Percentiles rank a stretch among this genome's conserved stretches.
These are phyloP conservation scores for Eucalyptus sp. DNA, from an alignment of 345 rosid genomes.

Conservation along the genomic window DNA sequence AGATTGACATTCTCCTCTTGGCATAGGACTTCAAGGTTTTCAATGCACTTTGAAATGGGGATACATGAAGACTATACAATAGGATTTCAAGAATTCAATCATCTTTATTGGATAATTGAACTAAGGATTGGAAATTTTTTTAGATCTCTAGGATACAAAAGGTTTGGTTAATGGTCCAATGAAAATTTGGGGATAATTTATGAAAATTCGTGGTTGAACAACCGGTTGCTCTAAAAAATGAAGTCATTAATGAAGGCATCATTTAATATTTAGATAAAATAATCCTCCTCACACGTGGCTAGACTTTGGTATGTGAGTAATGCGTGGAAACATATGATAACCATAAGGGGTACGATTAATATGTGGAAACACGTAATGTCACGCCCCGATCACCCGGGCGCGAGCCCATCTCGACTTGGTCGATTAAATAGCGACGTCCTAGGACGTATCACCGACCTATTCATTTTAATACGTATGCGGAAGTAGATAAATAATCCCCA, in stretches of 20 bases:
- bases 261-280: no score
- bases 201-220: no score
- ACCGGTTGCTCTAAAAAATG: no score
- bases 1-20: not conserved
- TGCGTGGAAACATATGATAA: not conserved
- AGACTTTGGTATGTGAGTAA: no score
- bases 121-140: not conserved
- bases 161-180: not conserved
- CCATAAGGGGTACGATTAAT: not conserved
- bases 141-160: not conserved
- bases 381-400: no score
- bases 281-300: not conserved
- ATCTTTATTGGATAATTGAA: not conserved
- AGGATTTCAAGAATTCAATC: not conserved
- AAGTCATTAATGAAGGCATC: no score
- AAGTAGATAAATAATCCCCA: no score
- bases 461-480: no score
- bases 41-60: not conserved
- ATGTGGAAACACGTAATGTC: not conserved
- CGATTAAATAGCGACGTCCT: no score
- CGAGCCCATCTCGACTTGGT: no score
- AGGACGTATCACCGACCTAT: no score
- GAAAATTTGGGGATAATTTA: not conserved
- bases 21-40: not conserved
- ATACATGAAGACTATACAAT: not conserved